phyloP scores from a whole-genome alignment of 192 early-diverging fungal genomes.

The Pilobolus umbonatus region DNA sequence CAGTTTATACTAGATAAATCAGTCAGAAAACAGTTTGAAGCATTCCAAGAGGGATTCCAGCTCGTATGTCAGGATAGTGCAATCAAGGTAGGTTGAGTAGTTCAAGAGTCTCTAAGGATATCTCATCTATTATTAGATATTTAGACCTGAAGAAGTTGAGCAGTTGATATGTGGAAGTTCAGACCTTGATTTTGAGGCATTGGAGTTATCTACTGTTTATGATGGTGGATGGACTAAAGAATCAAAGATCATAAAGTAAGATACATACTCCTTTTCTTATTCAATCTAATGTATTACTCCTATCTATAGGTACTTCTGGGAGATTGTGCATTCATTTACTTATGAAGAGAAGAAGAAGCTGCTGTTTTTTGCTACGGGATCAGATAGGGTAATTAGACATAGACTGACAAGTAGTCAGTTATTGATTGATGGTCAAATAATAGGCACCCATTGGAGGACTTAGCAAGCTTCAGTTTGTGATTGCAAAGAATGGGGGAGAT shows the following conservation, averaged over 20 bases:
- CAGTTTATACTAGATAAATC: constrained; percentile 74
- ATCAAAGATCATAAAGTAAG: constrained; percentile 57
- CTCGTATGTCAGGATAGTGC: constrained; percentile 61
- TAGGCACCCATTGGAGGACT: constrained; percentile 75
- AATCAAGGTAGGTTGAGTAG: constrained; percentile 44
- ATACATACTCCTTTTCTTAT: too few relatives aligned
- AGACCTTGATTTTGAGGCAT: constrained; percentile 75
- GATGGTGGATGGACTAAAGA: constrained; percentile 75
- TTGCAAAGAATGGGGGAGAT: constrained; percentile 82
- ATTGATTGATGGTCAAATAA: background rate
- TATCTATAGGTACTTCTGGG: constrained; percentile 69
- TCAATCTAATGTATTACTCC: background rate
- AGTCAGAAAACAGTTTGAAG: constrained; percentile 64
- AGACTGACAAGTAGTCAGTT: background rate
- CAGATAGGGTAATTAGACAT: constrained; percentile 62
- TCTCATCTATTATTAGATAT: constrained; percentile 43
- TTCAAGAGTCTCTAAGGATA: background rate
- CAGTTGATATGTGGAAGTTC: constrained; percentile 82
- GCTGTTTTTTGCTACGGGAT: constrained; percentile 89
- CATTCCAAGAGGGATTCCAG: constrained; percentile 82
- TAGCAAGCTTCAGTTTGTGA: constrained; percentile 78
- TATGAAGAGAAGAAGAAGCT: constrained; percentile 82
- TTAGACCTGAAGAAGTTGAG: constrained; percentile 87
- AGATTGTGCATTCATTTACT: constrained; percentile 73
- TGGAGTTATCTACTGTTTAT: constrained; percentile 76